Conservation (phyloP, 495 filamentous ascomycete species). For the Entonaema liquescens region DNA sequence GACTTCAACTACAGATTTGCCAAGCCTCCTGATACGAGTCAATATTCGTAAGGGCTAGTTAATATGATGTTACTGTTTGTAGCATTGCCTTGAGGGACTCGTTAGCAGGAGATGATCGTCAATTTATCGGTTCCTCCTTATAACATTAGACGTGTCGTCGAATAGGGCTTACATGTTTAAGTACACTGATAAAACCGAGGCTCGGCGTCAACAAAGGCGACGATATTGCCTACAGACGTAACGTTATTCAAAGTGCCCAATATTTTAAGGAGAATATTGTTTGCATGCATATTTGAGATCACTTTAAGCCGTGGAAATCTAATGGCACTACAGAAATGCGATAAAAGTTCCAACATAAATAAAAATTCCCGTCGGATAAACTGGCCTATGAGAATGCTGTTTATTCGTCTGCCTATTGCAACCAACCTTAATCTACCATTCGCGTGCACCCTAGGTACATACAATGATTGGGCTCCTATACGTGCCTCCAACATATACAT, state of each 20-base stretch:
- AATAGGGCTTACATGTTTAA: not conserved
- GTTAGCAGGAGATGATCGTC: not conserved
- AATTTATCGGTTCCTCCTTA: not conserved
- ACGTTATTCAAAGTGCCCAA: not conserved
- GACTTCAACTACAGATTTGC: conserved; percentile 15
- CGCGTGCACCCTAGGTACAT: too few relatives aligned
- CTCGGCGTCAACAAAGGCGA: not conserved
- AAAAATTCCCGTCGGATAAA: not conserved
- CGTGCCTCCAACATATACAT: not conserved
- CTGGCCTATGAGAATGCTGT: conserved; percentile 19
- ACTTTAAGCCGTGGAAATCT: not conserved
- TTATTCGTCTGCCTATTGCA: conserved; percentile 30
- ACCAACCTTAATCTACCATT: conserved; percentile 2
- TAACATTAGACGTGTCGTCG: not conserved
- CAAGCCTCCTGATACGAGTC: not conserved
- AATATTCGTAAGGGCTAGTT: not conserved
- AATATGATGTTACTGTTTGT: not conserved
- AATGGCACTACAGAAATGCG: not conserved
- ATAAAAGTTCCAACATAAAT: not conserved
- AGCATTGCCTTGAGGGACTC: not conserved
- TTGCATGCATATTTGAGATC: not conserved
- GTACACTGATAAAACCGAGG: not conserved
- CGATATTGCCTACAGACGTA: not conserved
- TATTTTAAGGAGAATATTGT: not conserved
- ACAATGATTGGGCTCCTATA: not conserved